phyloP scores from a whole-genome alignment of 805 yeast genomes.

The Starmerella khaoyaiensis region DNA sequence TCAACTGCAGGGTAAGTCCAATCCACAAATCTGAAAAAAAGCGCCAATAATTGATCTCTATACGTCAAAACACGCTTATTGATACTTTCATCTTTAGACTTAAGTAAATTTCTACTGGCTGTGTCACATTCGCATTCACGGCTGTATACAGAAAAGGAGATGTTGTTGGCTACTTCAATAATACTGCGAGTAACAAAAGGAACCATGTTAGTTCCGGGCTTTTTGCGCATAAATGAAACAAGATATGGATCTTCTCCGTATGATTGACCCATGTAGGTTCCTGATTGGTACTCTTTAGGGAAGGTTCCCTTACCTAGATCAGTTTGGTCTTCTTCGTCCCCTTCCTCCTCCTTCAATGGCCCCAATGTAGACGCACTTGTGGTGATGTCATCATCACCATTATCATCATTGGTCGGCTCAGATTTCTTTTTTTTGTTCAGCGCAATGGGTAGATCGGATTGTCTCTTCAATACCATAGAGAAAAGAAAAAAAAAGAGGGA shows the following conservation, averaged over 20 bases:
- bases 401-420: too few species aligned
- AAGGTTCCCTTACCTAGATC: constrained; percentile 16
- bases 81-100: constrained; percentile 9
- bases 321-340: background rate
- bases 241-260: constrained; percentile 28
- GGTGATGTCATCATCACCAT: too few species aligned
- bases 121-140: constrained; percentile 21
- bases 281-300: constrained; percentile 22
- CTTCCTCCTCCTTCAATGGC: too few species aligned
- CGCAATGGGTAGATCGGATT: too few species aligned
- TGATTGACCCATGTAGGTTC: constrained; percentile 24
- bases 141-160: constrained; percentile 10
- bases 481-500: too few species aligned
- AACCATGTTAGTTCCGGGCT: constrained; percentile 12
- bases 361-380: too few species aligned
- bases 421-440: too few species aligned
- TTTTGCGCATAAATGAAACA: constrained; percentile 15
- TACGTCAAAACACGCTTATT: constrained; percentile 16
- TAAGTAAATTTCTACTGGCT: constrained; percentile 19
- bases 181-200: constrained; percentile 25
- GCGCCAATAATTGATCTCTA: constrained; percentile 24
- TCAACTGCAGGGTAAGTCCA: constrained; percentile 29
- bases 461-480: too few species aligned
- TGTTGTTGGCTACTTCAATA: constrained; percentile 16
- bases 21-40: constrained; percentile 27